Base-by-base conservation (phyloP, 2,329 filamentous ascomycete genomes). In the Verticillium longisporum region DNA sequence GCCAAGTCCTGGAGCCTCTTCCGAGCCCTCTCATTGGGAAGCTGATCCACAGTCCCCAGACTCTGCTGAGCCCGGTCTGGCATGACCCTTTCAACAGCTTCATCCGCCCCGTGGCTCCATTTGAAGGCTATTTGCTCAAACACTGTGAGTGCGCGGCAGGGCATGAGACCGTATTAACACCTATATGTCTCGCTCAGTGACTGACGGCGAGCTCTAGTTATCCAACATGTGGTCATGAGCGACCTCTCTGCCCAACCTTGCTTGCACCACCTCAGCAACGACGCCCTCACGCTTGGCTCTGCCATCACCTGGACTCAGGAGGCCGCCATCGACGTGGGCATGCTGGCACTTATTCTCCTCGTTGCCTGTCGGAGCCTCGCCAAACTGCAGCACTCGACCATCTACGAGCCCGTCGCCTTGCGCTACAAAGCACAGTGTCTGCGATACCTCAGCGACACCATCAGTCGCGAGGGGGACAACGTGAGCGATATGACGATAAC, bases 401-500 rank as follows among this genome's bases (percentile, higher is more conserved):
- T 57, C 11, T 64, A 61, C 36, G 54, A 41, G 3, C 31, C 55
- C 13, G 18, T 50, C 0, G 59, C 61, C 3, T 18, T 65, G n/a
- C 54, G 45, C 7, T 69, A 69, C 41, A 65, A 63, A 32, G 54
- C 55, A 3, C 58, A 64, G 3, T 66, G 64, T 21, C 64, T 68
- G 15, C 55, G 34, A 7, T 34, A 56, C 9, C 63, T 68, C 6
- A 60, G 58, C 15, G 21, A 54, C 9, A 61, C 57, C 10, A 31
- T 67, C 18, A 37, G 54, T 3, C 34, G 36, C 6, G 63, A 67
- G 31, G 60, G 61, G 13, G 33, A 36, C 4, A 33, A 50, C 13
- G 55, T 63, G 14, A 66, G 63, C 38, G 64, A 68, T 10, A 33
- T 62, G 10, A 69, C 67, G 6, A 65, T 69, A 14, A 63, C 65